Conservation (phyloP, 306 rosid genomes). For the Begonia peltatifolia region DNA sequence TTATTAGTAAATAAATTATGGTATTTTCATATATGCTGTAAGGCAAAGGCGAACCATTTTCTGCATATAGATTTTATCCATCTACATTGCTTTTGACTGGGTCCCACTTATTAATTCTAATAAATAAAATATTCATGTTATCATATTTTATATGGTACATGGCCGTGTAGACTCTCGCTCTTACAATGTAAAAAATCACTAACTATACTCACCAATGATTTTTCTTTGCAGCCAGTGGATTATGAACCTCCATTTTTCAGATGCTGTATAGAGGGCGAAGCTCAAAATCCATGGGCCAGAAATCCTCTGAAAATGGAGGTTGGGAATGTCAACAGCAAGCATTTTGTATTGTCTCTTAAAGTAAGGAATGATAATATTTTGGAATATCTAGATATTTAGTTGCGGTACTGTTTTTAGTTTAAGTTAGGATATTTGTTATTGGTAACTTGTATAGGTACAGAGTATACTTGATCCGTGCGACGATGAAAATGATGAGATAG, state of each 20-base stretch:
- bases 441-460: slow-evolving; percentile 25
- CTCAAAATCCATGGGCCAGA: slow-evolving; percentile 59
- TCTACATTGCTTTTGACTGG: not conserved
- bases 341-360: slow-evolving; percentile 81
- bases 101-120: not conserved
- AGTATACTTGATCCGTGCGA: slow-evolving; percentile 51
- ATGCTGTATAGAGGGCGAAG: slow-evolving; percentile 68
- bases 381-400: slow-evolving; percentile 1
- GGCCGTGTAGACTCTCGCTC: not conserved
- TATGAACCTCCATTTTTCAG: slow-evolving; percentile 97
- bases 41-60: too few species aligned
- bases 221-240: slow-evolving; percentile 66
- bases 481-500: slow-evolving; percentile 37
- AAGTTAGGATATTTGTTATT: not conserved
- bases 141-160: not conserved
- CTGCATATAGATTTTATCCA: not conserved
- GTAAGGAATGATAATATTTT: slow-evolving; percentile 22
- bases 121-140: not conserved
- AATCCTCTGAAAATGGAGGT: slow-evolving; percentile 88
- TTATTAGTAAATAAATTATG: too few species aligned
- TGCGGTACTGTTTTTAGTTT: slow-evolving; percentile 3
- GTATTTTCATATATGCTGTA: too few species aligned
- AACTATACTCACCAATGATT: slow-evolving; percentile 4
- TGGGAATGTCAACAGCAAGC: slow-evolving; percentile 96
- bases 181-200: not conserved